These are phyloP conservation scores for Mortierella sp. DNA, from an alignment of 371 early-diverging fungal genomes.

Conservation along the genomic window DNA sequence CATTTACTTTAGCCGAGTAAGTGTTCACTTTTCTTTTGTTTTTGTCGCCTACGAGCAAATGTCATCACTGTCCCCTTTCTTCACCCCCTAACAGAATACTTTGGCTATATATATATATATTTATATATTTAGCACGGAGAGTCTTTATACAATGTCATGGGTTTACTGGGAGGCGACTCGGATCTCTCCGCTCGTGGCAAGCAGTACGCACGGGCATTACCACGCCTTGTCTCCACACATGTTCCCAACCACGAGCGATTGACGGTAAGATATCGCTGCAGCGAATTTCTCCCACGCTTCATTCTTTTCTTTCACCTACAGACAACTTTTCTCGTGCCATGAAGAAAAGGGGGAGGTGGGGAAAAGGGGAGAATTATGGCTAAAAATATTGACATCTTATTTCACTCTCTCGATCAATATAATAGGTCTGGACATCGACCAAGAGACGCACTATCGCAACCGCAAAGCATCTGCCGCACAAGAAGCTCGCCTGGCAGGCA, in stretches of 20 bases:
- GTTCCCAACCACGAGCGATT: slow-evolving; percentile 72
- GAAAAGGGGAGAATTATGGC: too few species aligned
- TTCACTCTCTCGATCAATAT: background rate
- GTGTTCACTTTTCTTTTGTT: background rate
- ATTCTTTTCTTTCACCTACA: slow-evolving; percentile 7
- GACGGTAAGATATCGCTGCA: slow-evolving; percentile 55
- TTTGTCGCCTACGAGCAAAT: too few species aligned
- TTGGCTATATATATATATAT: too few species aligned
- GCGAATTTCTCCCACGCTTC: slow-evolving; percentile 20
- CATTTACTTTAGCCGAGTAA: slow-evolving; percentile 88
- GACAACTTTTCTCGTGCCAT: too few species aligned
- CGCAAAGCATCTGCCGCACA: slow-evolving; percentile 76
- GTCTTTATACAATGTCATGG: slow-evolving; percentile 83
- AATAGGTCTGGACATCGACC: slow-evolving; percentile 93
- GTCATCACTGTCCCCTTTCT: too few species aligned
- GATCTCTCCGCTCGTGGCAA: slow-evolving; percentile 86
- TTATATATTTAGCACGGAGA: slow-evolving; percentile 98
- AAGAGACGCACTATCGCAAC: slow-evolving; percentile 92
- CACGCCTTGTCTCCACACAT: slow-evolving; percentile 75
- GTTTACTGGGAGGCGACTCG: slow-evolving; percentile 96
- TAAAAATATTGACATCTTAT: too few species aligned
- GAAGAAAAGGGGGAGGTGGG: too few species aligned
- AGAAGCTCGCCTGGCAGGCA: slow-evolving; percentile 94
- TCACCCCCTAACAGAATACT: too few species aligned
- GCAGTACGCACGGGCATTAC: slow-evolving; percentile 85